phyloP scores from a whole-genome alignment of 306 rosid species.

The Acacia crassicarpa region DNA sequence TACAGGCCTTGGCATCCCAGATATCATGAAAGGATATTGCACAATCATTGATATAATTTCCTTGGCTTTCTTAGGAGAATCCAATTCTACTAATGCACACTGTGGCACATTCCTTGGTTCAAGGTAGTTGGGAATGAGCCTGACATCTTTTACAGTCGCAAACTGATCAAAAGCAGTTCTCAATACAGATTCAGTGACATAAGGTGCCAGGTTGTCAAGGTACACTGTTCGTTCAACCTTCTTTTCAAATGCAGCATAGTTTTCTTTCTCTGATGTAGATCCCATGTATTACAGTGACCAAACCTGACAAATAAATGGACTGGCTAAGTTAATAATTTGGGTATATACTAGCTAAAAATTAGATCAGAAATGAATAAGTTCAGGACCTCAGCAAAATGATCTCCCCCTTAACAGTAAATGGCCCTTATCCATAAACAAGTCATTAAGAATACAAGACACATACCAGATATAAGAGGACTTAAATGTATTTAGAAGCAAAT shows the following conservation, averaged over 20 bases:
- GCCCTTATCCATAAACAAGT: conserved; percentile 2
- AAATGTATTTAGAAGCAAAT: neutral
- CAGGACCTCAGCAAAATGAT: neutral
- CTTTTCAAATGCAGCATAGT: conserved; percentile 47
- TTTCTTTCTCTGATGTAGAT: conserved; percentile 22
- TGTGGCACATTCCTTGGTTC: conserved; percentile 43
- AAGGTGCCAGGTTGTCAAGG: conserved; percentile 56
- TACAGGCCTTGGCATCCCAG: conserved; percentile 68
- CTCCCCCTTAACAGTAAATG: neutral
- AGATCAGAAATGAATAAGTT: neutral
- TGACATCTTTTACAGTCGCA: conserved; percentile 44
- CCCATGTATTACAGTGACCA: conserved; percentile 29
- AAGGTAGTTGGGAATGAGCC: conserved; percentile 52
- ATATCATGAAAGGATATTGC: conserved; percentile 57
- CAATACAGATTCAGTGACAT: conserved; percentile 54
- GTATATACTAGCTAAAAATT: neutral
- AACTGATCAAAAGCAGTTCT: conserved; percentile 57
- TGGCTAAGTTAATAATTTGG: neutral
- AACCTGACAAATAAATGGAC: conserved; percentile 17
- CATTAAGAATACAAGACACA: conserved; percentile 1
- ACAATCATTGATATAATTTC: conserved; percentile 30
- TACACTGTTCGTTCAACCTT: conserved; percentile 50
- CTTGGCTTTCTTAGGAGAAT: conserved; percentile 34
- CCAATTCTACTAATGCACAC: conserved; percentile 56
- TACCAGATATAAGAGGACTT: neutral